These are phyloP conservation scores for Lagenidium giganteum DNA, from an alignment of 352 stramenopile genomes.

Conservation along the genomic window DNA sequence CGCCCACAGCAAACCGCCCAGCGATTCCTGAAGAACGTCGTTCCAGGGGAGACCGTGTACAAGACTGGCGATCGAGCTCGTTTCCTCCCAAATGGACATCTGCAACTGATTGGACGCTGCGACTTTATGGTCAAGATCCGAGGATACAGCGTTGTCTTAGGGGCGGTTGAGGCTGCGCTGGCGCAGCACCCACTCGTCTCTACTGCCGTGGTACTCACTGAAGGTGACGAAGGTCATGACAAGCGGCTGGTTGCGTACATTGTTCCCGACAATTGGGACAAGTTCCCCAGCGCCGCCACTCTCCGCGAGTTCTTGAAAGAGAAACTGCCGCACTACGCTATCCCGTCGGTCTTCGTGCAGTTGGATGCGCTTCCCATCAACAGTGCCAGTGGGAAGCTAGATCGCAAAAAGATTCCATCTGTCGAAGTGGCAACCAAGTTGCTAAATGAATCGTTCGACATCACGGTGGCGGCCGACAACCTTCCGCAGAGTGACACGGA, in stretches of 20 bases:
- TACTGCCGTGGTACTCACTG: slow-evolving; percentile 87
- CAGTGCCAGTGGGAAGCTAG: slow-evolving; percentile 83
- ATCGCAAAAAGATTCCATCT: slow-evolving; percentile 83
- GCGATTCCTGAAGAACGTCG: slow-evolving; percentile 69
- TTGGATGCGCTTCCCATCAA: slow-evolving; percentile 85
- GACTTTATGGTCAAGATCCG: slow-evolving; percentile 97
- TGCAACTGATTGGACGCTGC: slow-evolving; percentile 91
- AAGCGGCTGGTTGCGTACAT: slow-evolving; percentile 93
- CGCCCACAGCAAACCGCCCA: slow-evolving; percentile 69
- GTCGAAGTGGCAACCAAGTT: slow-evolving; percentile 63
- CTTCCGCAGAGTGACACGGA: slow-evolving; percentile 58
- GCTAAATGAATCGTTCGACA: slow-evolving; percentile 74
- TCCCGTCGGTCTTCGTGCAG: slow-evolving; percentile 77
- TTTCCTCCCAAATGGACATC: slow-evolving; percentile 85
- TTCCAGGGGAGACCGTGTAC: slow-evolving; percentile 81
- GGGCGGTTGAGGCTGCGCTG: slow-evolving; percentile 88
- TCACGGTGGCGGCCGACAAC: slow-evolving; percentile 30
- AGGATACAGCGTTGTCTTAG: slow-evolving; percentile 92
- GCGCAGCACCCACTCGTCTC: slow-evolving; percentile 79
- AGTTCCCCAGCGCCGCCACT: slow-evolving; percentile 51
- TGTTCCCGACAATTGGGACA: slow-evolving; percentile 69
- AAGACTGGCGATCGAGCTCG: slow-evolving; percentile 89
- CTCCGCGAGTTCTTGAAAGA: slow-evolving; percentile 65
- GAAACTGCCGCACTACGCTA: slow-evolving; percentile 79
- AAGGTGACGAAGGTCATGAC: slow-evolving; percentile 78